Base-by-base conservation (phyloP, 176 grass and related monocot species). In the Paspalum notatum region DNA sequence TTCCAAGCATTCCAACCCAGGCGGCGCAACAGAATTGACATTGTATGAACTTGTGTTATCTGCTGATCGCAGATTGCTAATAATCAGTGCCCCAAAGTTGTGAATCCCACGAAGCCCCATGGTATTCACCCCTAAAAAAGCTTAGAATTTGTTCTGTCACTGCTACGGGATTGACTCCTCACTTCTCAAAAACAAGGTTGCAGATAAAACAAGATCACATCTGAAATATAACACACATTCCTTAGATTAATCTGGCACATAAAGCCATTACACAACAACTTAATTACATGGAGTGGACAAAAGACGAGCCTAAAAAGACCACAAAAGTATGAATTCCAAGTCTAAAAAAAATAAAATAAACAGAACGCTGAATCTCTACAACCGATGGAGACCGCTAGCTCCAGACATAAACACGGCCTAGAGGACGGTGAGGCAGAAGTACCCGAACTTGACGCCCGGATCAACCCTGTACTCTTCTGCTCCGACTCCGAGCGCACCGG, bases 391-490 rank as follows among this genome's bases (percentile, higher is more conserved):
- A 32, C 32, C 32, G 32, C 56, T 9, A 1, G 8, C 32, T 4
- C 21, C 56, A 24, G 56, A 59, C 56, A 57, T 11, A 22, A 12
- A 25, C 24, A 61, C 32, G 32, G 32, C 32, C 42, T 46, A 45
- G 5, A 69, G 66, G 41, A 46, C 66, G 42, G 66, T 42, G 42
- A 69, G 41, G 66, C 42, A 69, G 42, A 69, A 69, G n/a, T n/a
- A n/a, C n/a, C n/a, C n/a, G 66, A 15, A 44, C 5, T 10, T 20
- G 41, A 68, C 65, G 37, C 17, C 20, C 42, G 66, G 10, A 24
- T 68, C 66, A 68, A 46, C n/a, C 6, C 22, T 10, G 6, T 11
- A 20, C n/a, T 68, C 11, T 14, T 14, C 20, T 6, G 40, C 65
- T 45, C 39, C 41, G 39, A 10, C 40, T 68, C 66, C 66, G 2